These are phyloP conservation scores for Mycena indigotica DNA, from an alignment of 768 basidiomycete species.

Conservation along the genomic window DNA sequence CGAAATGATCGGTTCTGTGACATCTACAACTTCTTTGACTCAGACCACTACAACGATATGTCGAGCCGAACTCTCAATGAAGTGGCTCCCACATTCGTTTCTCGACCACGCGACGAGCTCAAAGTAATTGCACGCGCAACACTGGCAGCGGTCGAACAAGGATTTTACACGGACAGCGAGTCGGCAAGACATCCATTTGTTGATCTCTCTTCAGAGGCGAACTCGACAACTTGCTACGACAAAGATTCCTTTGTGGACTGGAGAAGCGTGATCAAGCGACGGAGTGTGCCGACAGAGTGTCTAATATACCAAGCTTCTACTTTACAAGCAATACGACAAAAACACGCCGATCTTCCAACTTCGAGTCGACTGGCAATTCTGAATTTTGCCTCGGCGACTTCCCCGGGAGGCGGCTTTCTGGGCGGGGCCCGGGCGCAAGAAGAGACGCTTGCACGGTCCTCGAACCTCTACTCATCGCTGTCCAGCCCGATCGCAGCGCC, in stretches of 20 bases:
- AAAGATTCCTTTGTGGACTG: background rate
- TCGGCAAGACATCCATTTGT: background rate
- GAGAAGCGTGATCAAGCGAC: background rate
- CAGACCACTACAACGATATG: no score
- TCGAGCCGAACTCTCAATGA: background rate
- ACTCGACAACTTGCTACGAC: slow-evolving; percentile 1
- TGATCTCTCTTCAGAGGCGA: slow-evolving; percentile 3
- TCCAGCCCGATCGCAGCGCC: slow-evolving; percentile 41
- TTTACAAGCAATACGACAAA: slow-evolving; percentile 45
- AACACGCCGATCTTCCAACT: slow-evolving; percentile 25
- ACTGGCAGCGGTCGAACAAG: slow-evolving; percentile 13
- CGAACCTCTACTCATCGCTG: slow-evolving; percentile 53
- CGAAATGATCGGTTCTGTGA: no score
- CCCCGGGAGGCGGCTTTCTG: slow-evolving; percentile 58
- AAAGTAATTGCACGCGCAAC: slow-evolving; percentile 13
- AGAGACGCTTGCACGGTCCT: slow-evolving; percentile 58
- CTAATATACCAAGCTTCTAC: slow-evolving; percentile 43
- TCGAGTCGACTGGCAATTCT: slow-evolving; percentile 43
- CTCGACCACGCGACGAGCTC: slow-evolving; percentile 16
- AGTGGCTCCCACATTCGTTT: background rate
- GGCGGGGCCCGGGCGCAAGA: slow-evolving; percentile 59
- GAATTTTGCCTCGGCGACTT: slow-evolving; percentile 58
- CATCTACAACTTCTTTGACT: no score
- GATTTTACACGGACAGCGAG: slow-evolving; percentile 1
- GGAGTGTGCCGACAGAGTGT: slow-evolving; percentile 33